Percentiles rank a stretch among this genome's conserved stretches.
Evolutionary conservation across 2,329 filamentous ascomycete genomes (phyloP).

Genomic region (Aspergillus sp.): DNA sequence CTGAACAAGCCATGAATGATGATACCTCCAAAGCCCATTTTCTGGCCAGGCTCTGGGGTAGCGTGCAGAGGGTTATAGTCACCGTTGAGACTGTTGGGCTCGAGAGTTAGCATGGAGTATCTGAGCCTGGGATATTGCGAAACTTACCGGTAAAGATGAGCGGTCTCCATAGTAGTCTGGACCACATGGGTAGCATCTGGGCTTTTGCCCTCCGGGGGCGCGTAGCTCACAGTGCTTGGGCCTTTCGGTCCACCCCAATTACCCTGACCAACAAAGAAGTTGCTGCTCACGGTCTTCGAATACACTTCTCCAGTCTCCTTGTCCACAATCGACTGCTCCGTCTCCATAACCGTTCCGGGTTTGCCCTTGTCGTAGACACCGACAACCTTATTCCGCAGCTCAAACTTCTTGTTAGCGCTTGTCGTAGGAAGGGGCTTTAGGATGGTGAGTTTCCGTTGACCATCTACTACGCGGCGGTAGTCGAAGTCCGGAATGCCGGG

Average conservation of each 20-base stretch:
- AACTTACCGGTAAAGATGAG: constrained; percentile 61
- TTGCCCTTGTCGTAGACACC: constrained; percentile 89
- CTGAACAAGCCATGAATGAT: constrained; percentile 88
- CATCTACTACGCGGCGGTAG: constrained; percentile 67
- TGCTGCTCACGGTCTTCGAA: constrained; percentile 59
- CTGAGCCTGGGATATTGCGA: background rate
- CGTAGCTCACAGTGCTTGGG: constrained; percentile 69
- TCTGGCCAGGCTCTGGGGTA: constrained; percentile 71
- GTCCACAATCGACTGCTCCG: constrained; percentile 70
- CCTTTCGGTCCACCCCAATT: constrained; percentile 83
- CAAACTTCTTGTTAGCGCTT: constrained; percentile 66
- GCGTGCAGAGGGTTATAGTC: constrained; percentile 94
- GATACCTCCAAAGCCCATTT: constrained; percentile 84
- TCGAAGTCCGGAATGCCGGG: constrained; percentile 73
- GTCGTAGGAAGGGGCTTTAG: constrained; percentile 67
- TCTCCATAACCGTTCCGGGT: constrained; percentile 73
- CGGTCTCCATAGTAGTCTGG: constrained; percentile 65
- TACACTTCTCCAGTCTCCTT: constrained; percentile 63
- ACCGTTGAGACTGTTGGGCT: constrained; percentile 62
- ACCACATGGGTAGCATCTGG: constrained; percentile 65
- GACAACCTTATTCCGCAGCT: constrained; percentile 68
- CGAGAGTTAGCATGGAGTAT: constrained; percentile 7
- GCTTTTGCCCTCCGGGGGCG: constrained; percentile 63
- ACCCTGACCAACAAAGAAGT: constrained; percentile 75
- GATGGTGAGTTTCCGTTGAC: constrained; percentile 73